A percentile compares a stretch with the other conserved stretches of the same genome.
Conservation (phyloP, 108 stramenopile genomes). For the Aureococcus anophagefferens region DNA sequence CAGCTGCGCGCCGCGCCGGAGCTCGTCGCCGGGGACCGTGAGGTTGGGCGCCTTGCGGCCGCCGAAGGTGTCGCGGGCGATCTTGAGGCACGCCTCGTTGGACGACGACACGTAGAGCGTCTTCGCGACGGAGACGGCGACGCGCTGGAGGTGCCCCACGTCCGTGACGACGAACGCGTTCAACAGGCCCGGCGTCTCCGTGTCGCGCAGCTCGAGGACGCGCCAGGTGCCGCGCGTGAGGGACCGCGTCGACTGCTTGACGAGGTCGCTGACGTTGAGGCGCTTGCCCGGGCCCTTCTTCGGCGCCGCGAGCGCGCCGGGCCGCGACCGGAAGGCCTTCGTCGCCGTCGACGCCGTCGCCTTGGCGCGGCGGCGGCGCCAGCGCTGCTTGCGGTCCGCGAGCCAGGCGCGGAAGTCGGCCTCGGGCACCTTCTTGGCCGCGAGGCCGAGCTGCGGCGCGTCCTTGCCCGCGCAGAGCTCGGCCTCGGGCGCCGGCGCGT, state of each 20-base stretch:
- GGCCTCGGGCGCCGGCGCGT: too few species aligned
- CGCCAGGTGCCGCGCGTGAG: conserved; percentile 69
- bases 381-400: conserved; percentile 66
- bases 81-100: too few species aligned
- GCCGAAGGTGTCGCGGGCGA: neutral
- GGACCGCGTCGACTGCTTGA: conserved; percentile 60
- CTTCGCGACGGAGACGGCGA: conserved; percentile 67
- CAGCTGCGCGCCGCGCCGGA: conserved; percentile 31
- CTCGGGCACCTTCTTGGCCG: neutral
- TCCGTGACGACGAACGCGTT: conserved; percentile 82
- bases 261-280: conserved; percentile 48
- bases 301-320: neutral
- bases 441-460: neutral
- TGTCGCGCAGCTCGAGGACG: conserved; percentile 79
- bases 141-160: conserved; percentile 59
- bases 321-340: neutral
- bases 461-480: too few species aligned
- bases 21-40: neutral
- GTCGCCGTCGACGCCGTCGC: neutral
- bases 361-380: conserved; percentile 53
- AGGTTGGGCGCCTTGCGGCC: neutral
- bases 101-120: conserved; percentile 56
- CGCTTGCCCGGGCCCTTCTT: conserved; percentile 16
- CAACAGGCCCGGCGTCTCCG: conserved; percentile 68
- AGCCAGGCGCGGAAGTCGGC: conserved; percentile 62